Conservation (phyloP, 495 filamentous ascomycete species). For the Cercophora sp. region DNA sequence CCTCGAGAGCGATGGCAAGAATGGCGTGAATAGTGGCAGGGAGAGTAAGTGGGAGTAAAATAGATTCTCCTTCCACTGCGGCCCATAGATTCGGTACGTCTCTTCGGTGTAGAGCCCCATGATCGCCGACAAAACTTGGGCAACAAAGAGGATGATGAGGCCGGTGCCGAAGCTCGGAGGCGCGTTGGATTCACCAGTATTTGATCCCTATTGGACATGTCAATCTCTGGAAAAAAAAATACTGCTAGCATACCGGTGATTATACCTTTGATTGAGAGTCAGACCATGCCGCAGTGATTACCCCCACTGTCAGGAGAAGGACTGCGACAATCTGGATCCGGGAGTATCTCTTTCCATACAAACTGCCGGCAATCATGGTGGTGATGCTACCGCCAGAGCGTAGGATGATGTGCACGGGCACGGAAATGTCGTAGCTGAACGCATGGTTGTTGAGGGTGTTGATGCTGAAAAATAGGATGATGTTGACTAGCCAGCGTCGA, state of each 20-base stretch:
- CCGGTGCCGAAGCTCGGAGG: slow-evolving; percentile 63
- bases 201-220: no score
- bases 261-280: slow-evolving; percentile 82
- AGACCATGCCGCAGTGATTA: slow-evolving; percentile 80
- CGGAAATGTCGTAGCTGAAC: slow-evolving; percentile 93
- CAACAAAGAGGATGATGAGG: slow-evolving; percentile 77
- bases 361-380: slow-evolving; percentile 79
- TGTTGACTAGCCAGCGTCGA: slow-evolving; percentile 79
- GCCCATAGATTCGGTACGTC: slow-evolving; percentile 78
- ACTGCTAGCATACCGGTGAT: no score
- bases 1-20: slow-evolving; percentile 45
- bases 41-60: slow-evolving; percentile 88
- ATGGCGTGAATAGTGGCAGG: slow-evolving; percentile 61
- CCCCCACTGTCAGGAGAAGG: slow-evolving; percentile 75
- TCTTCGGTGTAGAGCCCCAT: slow-evolving; percentile 94
- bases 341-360: slow-evolving; percentile 83
- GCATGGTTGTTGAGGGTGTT: slow-evolving; percentile 97
- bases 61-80: slow-evolving; percentile 92
- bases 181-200: no score
- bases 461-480: slow-evolving; percentile 84
- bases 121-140: slow-evolving; percentile 84
- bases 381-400: slow-evolving; percentile 92
- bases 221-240: no score
- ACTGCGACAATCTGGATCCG: slow-evolving; percentile 75
- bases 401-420: slow-evolving; percentile 95